Evolutionary conservation across 495 filamentous ascomycete species (phyloP).

Genomic region (Parathielavia hyrcaniae): DNA sequence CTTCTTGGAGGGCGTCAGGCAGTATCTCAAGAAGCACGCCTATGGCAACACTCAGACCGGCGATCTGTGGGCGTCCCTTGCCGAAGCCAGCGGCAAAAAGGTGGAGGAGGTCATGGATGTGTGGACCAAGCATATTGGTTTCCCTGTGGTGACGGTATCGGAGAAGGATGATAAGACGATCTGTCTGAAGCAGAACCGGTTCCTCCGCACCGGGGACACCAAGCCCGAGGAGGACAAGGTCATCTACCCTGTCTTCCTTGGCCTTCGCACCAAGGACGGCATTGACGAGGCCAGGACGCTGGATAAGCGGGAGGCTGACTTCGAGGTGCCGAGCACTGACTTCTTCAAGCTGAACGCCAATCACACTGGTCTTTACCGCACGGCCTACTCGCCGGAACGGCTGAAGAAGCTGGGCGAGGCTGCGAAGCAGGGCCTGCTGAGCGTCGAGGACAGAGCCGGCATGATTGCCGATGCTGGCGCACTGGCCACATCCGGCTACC

Average conservation of each 20-base stretch:
- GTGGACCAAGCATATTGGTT: slow-evolving; percentile 75
- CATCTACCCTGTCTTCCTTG: slow-evolving; percentile 66
- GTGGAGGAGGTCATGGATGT: slow-evolving; percentile 72
- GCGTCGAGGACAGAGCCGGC: slow-evolving; percentile 88
- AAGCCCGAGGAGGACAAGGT: slow-evolving; percentile 80
- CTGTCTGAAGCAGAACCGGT: slow-evolving; percentile 67
- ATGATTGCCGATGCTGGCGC: slow-evolving; percentile 95
- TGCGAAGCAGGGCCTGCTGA: slow-evolving; percentile 77
- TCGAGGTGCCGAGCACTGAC: slow-evolving; percentile 57
- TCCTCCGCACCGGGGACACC: slow-evolving; percentile 67
- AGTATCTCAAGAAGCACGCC: slow-evolving; percentile 91
- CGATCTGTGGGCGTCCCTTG: slow-evolving; percentile 86
- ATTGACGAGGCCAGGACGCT: slow-evolving; percentile 59
- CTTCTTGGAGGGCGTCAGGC: slow-evolving; percentile 87
- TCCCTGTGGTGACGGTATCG: slow-evolving; percentile 64
- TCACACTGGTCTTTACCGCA: slow-evolving; percentile 68
- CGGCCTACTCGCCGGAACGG: slow-evolving; percentile 60
- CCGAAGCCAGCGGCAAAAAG: slow-evolving; percentile 84
- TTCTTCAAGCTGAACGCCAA: slow-evolving; percentile 79
- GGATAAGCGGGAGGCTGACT: slow-evolving; percentile 63
- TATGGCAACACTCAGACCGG: slow-evolving; percentile 79
- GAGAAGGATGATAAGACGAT: slow-evolving; percentile 56
- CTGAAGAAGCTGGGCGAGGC: slow-evolving; percentile 70
- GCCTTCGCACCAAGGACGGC: slow-evolving; percentile 60
- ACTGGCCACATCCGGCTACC: slow-evolving; percentile 81